Conservation (phyloP, 257 asterid genomes). For the Petrea volubilis region DNA sequence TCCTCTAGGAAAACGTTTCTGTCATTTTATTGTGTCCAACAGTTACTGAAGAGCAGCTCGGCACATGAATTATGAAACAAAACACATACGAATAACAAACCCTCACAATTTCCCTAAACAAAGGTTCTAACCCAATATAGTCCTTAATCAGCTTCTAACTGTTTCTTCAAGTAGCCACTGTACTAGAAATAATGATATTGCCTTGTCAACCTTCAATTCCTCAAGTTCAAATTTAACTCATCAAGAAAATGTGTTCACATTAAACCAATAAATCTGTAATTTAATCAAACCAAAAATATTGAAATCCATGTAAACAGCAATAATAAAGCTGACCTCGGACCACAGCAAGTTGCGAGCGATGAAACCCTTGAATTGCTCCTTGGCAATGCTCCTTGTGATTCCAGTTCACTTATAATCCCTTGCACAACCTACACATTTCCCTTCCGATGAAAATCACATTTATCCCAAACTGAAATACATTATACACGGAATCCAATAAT, state of each 20-base stretch:
- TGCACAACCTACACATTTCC: conserved; percentile 74
- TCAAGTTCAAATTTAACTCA: conserved; percentile 9
- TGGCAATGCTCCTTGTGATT: conserved; percentile 98
- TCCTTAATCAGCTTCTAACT: conserved; percentile 16
- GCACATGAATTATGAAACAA: neutral
- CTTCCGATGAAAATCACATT: conserved; percentile 10
- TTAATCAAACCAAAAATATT: neutral
- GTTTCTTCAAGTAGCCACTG: conserved; percentile 9
- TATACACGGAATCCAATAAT: neutral
- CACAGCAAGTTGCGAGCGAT: conserved; percentile 98
- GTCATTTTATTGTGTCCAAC: neutral
- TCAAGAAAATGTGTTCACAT: neutral
- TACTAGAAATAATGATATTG: conserved; percentile 8
- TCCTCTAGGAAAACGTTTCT: neutral
- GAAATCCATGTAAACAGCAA: neutral
- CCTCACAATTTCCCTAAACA: neutral
- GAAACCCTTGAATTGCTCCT: conserved; percentile 99
- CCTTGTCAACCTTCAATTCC: conserved; percentile 12
- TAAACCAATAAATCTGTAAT: neutral
- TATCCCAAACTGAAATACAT: conserved; percentile 6
- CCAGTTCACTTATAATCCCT: conserved; percentile 97
- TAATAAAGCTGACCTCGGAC: conserved; percentile 83
- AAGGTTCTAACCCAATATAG: neutral
- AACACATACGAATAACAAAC: neutral
- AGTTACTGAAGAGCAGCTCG: neutral